Conservation (phyloP, 331 rosid genomes). For the Phaseolus coccineus region DNA sequence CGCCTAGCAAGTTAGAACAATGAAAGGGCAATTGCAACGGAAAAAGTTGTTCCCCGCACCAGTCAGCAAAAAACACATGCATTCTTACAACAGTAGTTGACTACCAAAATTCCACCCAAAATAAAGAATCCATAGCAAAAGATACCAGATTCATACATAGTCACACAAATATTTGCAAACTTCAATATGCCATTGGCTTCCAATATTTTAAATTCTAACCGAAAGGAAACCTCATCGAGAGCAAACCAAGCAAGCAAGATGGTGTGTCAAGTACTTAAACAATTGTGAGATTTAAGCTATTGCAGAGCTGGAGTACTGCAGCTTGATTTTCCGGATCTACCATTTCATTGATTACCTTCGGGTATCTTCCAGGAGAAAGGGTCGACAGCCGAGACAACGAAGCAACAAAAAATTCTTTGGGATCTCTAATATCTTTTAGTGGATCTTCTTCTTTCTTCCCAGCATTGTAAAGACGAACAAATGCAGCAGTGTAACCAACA, state of each 20-base stretch:
- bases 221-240: not conserved
- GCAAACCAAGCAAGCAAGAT: not conserved
- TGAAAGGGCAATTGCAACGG: too few species aligned
- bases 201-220: not conserved
- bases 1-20: too few species aligned
- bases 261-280: constrained; percentile 52
- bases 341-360: constrained; percentile 69
- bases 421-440: constrained; percentile 79
- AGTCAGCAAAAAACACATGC: too few species aligned
- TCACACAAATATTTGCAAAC: not conserved
- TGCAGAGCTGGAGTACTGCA: constrained; percentile 85
- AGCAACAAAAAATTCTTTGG: constrained; percentile 75
- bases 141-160: not conserved
- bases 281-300: constrained; percentile 59
- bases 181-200: not conserved
- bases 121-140: not conserved
- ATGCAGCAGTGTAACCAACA: constrained; percentile 84
- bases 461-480: constrained; percentile 91
- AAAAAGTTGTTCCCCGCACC: too few species aligned
- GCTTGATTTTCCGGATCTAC: constrained; percentile 80
- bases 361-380: constrained; percentile 73
- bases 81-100: too few species aligned
- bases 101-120: too few species aligned
- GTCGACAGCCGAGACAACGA: constrained; percentile 73
- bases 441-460: constrained; percentile 97